Base-by-base conservation (phyloP, 2,329 filamentous ascomycete genomes). In the Aaosphaeria pasadenensis region DNA sequence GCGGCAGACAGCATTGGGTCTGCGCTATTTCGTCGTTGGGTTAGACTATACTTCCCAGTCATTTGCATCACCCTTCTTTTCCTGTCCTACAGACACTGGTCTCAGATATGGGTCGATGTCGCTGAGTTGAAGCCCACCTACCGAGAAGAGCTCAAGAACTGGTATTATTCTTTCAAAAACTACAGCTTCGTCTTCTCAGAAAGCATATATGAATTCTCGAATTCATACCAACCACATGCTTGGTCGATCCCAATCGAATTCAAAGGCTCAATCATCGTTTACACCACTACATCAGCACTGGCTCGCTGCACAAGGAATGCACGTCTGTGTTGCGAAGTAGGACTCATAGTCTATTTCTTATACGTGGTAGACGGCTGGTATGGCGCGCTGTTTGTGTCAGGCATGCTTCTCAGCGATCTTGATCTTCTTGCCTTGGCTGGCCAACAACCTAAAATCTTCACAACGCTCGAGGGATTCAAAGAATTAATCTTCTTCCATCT, bases 321-420 rank as follows among this genome's bases (percentile, higher is more conserved):
- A 4, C 78, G 85, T 11, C 72, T 87, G 0, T 73, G 72, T 63
- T 79, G 78, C 59, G 69, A 82, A 56, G 42, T 74, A 1, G 76
- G 62, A 1, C 70, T 89, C 7, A 76, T 82, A 17, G 72, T 75
- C 53, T 89, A 88, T 67, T 87, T 86, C 59, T 72, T 88, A 61
- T 87, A 86, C 63, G 77, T 88, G 44, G 77, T 77, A 4, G 86
- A 89, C 61, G 85, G 83, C 28, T 82, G 77, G 67, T 82, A 82
- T 59, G 80, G 79, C 30, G 60, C 66, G 7, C 46, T 71, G 6
- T 71, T 71, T 51, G 59, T 69, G 44, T 48, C 57, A 11, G 69
- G 69, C 48, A 64, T 66, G 58, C 43, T 70, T n/a, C 57, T 70
- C 6, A 66, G 63, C 52, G 68, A 71, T 46, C 59, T 70, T 11